Evolutionary conservation across 805 yeast species (phyloP).

Genomic region (Metschnikowia sp.): DNA sequence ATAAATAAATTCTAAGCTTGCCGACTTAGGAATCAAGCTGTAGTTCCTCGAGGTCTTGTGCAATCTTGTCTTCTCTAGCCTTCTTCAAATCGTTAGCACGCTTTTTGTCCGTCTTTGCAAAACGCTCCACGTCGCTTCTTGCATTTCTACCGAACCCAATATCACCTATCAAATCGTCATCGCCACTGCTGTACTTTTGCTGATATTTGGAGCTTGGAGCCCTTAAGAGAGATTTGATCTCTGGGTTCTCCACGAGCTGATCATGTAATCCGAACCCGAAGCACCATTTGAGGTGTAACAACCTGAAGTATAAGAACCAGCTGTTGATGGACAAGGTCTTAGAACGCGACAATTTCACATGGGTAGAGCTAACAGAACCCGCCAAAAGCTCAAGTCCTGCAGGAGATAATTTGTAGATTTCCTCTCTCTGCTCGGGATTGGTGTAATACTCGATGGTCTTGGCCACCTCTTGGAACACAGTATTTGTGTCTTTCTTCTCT

Average conservation of each 20-base stretch:
- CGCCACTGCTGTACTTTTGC: slow-evolving; percentile 13
- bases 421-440: slow-evolving; percentile 31
- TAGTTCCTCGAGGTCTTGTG: slow-evolving; percentile 31
- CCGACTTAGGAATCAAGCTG: slow-evolving; percentile 8
- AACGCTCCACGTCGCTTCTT: slow-evolving; percentile 14
- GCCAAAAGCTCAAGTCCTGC: slow-evolving; percentile 33
- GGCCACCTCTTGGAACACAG: slow-evolving; percentile 57
- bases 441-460: slow-evolving; percentile 44
- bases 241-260: slow-evolving; percentile 41
- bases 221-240: slow-evolving; percentile 33
- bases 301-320: slow-evolving; percentile 49
- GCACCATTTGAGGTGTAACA: slow-evolving; percentile 48
- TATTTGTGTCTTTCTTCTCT: slow-evolving; percentile 57
- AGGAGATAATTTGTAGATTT: slow-evolving; percentile 33
- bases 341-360: slow-evolving; percentile 43
- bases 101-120: slow-evolving; percentile 26
- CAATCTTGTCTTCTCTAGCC: slow-evolving; percentile 34
- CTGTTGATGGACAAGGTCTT: slow-evolving; percentile 45
- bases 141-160: slow-evolving; percentile 14
- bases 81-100: slow-evolving; percentile 35
- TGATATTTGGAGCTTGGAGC: slow-evolving; percentile 27
- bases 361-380: slow-evolving; percentile 31
- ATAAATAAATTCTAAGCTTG: no score
- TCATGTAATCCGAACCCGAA: slow-evolving; percentile 50
- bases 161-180: slow-evolving; percentile 1